These are phyloP conservation scores for Rubia peregrina DNA, from an alignment of 305 asterid genomes.

Conservation along the genomic window DNA sequence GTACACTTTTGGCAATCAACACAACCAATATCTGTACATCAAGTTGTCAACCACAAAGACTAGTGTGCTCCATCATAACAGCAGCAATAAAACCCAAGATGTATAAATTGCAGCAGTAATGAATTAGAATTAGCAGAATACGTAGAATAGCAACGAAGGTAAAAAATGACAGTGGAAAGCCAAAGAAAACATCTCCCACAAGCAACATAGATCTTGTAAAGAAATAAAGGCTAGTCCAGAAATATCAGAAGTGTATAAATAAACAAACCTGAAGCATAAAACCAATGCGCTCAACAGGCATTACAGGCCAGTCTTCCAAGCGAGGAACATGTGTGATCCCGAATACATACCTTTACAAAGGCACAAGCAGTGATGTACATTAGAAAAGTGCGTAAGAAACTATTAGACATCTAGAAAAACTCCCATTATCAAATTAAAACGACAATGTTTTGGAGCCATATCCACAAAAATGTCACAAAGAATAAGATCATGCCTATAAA, in stretches of 20 bases:
- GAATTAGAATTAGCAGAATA: too few species aligned
- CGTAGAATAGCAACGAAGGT: too few species aligned
- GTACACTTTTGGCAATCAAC: neutral
- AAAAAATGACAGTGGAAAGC: too few species aligned
- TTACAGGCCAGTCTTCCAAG: slow-evolving; percentile 44
- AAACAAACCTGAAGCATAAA: slow-evolving; percentile 29
- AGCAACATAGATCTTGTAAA: too few species aligned
- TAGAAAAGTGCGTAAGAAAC: neutral
- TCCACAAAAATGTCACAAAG: neutral
- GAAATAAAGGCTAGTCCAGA: neutral
- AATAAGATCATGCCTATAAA: neutral
- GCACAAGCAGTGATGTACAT: slow-evolving; percentile 6
- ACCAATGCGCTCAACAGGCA: slow-evolving; percentile 41
- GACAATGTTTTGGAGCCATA: neutral
- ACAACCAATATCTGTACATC: neutral
- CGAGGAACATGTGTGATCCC: slow-evolving; percentile 38
- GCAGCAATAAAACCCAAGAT: neutral
- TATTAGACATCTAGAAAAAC: neutral
- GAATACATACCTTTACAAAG: slow-evolving; percentile 44
- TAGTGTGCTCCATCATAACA: too few species aligned
- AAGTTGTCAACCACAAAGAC: neutral
- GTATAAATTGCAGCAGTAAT: neutral
- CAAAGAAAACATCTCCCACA: too few species aligned
- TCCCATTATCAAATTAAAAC: neutral
- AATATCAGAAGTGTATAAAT: neutral